Base-by-base conservation (phyloP, 257 asterid species). In the Solanum bukasovii region DNA sequence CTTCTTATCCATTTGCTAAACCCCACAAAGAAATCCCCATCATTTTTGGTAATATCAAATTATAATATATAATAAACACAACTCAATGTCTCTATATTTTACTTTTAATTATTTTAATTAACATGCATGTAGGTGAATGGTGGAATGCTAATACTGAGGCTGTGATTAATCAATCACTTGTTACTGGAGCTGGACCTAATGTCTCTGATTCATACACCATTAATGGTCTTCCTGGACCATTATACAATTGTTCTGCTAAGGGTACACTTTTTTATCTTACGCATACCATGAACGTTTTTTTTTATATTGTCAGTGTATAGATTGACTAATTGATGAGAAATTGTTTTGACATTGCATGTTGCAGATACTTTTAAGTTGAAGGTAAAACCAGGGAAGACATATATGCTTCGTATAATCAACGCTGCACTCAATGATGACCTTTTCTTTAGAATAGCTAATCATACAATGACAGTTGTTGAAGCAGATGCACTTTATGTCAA, bases 391-490 rank as follows among this genome's bases (percentile, higher is more conserved):
- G 94, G 94, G 29, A 94, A 93, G 87, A 93, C 96, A 5, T 94
- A 95, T 85, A 89, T 95, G 9, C 94, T 95, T 12, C 93, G 98
- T 1, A 31, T 95, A 63, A 94, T 95, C 93, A 95, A 93, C n/a
- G 98, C 94, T 89, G 98, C 98, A 33, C 94, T 95, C 88, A 94
- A 95, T 59, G 98, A 94, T 23, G 98, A 94, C 0, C 96, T 95
- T 4, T 94, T 95, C 89, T 94, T 94, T 88, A 87, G 90, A 2
- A 90, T 93, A 44, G 88, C 94, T 2, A 93, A 92, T 87, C 98
- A 94, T 83, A 87, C 94, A 2, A n/a, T 94, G 46, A 88, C 95
- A 1, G 89, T 93, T 0, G 94, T 93, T 6, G 98, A 94, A 87
- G 94, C 93, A 0, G 98, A 94, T 38, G 98, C 96, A 5, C 14